phyloP scores from a whole-genome alignment of 2,329 filamentous ascomycete species.

The Dactylellina sp. region DNA sequence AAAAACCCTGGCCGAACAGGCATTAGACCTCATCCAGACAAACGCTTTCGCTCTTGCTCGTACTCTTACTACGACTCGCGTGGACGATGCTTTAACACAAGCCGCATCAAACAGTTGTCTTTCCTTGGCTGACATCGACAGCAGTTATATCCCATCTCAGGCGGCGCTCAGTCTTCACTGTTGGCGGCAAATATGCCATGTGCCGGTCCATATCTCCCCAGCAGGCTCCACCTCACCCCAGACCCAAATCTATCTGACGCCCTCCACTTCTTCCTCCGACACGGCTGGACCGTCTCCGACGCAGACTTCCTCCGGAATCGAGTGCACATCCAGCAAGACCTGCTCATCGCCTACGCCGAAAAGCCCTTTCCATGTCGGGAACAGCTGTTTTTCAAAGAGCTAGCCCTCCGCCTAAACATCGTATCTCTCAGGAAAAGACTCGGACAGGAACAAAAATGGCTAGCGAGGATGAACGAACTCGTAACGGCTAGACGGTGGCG shows the following conservation, averaged over 20 bases:
- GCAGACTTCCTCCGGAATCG: constrained; percentile 11
- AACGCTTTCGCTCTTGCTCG: no score
- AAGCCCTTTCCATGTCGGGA: constrained; percentile 18
- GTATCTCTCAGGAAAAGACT: neutral
- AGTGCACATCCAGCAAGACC: constrained; percentile 9
- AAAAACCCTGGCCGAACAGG: neutral
- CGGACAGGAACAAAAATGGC: neutral
- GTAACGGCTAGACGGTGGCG: neutral
- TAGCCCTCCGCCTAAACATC: neutral
- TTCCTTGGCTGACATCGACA: no score
- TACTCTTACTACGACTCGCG: no score
- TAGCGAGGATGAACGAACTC: neutral
- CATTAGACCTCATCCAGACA: no score
- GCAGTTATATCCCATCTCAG: no score
- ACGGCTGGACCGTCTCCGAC: constrained; percentile 21
- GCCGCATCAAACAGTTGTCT: no score
- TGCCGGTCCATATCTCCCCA: constrained; percentile 24
- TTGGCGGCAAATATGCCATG: constrained; percentile 21
- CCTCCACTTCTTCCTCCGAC: constrained; percentile 11
- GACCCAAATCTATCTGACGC: neutral
- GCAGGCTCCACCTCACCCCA: constrained; percentile 7
- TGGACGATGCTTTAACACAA: no score
- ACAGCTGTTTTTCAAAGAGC: constrained; percentile 6
- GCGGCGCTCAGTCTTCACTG: no score
- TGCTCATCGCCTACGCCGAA: constrained; percentile 16